Evolutionary conservation across 2,329 filamentous ascomycete genomes (phyloP).

Genomic region (Helotiales sp.): DNA sequence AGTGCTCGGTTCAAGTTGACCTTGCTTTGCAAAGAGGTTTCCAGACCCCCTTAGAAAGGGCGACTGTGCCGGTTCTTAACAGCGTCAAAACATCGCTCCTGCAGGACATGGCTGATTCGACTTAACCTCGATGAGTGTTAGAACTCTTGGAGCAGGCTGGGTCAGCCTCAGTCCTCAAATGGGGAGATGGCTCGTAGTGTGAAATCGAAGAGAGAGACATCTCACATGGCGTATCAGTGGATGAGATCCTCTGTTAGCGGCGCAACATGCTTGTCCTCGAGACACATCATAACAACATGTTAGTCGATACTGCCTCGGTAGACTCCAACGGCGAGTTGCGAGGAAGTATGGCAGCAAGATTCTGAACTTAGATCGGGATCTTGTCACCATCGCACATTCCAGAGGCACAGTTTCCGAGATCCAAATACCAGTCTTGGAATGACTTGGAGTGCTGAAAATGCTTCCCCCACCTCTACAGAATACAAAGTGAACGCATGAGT

Average conservation of each 20-base stretch:
- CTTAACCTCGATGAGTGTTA: constrained; percentile 1
- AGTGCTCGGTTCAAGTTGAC: constrained; percentile 17
- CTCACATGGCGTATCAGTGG: constrained; percentile 20
- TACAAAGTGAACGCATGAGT: neutral
- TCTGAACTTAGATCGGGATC: neutral
- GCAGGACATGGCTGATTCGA: constrained; percentile 8
- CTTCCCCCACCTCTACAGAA: constrained; percentile 2
- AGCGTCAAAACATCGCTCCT: constrained; percentile 8
- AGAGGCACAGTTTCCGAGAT: neutral
- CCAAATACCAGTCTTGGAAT: neutral
- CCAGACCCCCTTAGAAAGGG: constrained; percentile 32
- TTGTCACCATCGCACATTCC: neutral
- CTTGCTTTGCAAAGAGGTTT: constrained; percentile 38
- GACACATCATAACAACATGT: neutral
- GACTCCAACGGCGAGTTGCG: neutral
- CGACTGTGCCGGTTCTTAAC: constrained; percentile 29
- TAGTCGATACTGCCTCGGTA: neutral
- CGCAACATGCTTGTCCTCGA: neutral
- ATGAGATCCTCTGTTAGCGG: neutral
- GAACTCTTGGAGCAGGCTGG: constrained; percentile 31
- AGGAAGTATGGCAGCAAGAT: neutral
- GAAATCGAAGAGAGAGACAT: constrained; percentile 17
- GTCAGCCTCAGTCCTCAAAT: constrained; percentile 30
- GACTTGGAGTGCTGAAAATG: neutral
- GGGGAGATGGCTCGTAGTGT: constrained; percentile 20